Conservation (phyloP, 2,329 filamentous ascomycete genomes). For the Gnomoniopsis sp. region DNA sequence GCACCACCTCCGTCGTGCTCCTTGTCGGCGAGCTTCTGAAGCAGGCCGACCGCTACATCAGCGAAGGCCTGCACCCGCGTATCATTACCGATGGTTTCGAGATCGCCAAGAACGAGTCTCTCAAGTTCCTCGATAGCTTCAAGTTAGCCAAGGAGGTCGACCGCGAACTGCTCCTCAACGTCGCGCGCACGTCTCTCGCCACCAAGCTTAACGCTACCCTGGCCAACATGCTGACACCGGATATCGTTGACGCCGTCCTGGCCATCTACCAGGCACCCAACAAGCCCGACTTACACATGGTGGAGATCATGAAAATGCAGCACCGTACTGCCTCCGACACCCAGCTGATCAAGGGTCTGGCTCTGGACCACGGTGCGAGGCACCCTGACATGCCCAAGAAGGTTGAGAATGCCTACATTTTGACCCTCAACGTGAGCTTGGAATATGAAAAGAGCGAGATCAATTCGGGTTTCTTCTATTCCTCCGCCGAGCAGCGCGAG, state of each 20-base stretch:
- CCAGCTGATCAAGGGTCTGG: conserved; percentile 88
- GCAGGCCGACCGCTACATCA: conserved; percentile 94
- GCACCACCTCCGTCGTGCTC: conserved; percentile 93
- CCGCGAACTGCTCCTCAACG: conserved; percentile 86
- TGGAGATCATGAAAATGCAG: conserved; percentile 99
- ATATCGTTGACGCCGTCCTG: conserved; percentile 94
- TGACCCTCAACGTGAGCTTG: conserved; percentile 92
- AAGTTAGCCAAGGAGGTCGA: conserved; percentile 87
- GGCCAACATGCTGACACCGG: conserved; percentile 86
- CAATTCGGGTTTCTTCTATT: conserved; percentile 99
- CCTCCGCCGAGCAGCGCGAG: conserved; percentile 90
- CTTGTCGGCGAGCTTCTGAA: conserved; percentile 95
- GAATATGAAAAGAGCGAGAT: conserved; percentile 99
- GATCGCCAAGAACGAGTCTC: conserved; percentile 86
- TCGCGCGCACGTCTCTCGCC: conserved; percentile 88
- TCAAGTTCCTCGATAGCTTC: conserved; percentile 95
- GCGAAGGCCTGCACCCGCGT: conserved; percentile 92
- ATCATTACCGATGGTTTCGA: conserved; percentile 98
- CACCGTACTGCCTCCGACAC: conserved; percentile 95
- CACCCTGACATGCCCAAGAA: conserved; percentile 98
- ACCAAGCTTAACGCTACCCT: conserved; percentile 91
- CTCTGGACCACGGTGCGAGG: conserved; percentile 89
- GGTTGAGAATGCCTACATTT: conserved; percentile 90
- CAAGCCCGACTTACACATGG: conserved; percentile 97
- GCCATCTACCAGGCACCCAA: conserved; percentile 85